Evolutionary conservation across 2,329 filamentous ascomycete species (phyloP).

Genomic region (Aspergillus niger): DNA sequence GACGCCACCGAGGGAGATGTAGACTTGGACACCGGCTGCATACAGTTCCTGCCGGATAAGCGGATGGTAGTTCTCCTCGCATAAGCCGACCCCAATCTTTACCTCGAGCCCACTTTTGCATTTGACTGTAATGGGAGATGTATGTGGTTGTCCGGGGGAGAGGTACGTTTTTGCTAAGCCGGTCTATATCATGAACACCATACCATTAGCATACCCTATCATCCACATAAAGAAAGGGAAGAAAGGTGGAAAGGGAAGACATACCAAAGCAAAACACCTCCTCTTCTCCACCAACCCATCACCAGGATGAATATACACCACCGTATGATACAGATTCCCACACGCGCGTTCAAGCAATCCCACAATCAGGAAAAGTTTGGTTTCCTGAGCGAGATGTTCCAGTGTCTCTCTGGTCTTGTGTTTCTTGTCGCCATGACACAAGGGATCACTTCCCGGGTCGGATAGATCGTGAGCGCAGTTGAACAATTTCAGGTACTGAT

Average conservation of each 20-base stretch:
- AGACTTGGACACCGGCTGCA: neutral
- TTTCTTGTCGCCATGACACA: too few species aligned
- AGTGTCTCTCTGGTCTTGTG: too few species aligned
- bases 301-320: constrained; percentile 76
- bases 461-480: too few species aligned
- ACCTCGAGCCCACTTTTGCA: neutral
- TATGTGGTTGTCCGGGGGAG: neutral
- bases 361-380: constrained; percentile 77
- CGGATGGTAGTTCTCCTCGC: neutral
- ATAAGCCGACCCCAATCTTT: neutral
- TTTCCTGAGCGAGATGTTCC: constrained; percentile 82
- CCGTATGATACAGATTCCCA: constrained; percentile 80
- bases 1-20: neutral
- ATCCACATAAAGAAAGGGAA: neutral
- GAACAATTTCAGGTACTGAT: too few species aligned
- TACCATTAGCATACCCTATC: neutral
- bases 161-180: neutral
- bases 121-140: neutral
- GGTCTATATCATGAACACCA: neutral
- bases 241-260: constrained; percentile 30
- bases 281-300: constrained; percentile 78
- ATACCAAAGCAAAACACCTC: constrained; percentile 84
- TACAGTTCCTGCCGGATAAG: neutral
- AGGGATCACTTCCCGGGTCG: too few species aligned
- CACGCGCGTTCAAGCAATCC: constrained; percentile 78